Evolutionary conservation across 169 alveolate genomes (phyloP), one percentile per base, ranked within the genome.

Genomic region (Babesia gibsoni): DNA sequence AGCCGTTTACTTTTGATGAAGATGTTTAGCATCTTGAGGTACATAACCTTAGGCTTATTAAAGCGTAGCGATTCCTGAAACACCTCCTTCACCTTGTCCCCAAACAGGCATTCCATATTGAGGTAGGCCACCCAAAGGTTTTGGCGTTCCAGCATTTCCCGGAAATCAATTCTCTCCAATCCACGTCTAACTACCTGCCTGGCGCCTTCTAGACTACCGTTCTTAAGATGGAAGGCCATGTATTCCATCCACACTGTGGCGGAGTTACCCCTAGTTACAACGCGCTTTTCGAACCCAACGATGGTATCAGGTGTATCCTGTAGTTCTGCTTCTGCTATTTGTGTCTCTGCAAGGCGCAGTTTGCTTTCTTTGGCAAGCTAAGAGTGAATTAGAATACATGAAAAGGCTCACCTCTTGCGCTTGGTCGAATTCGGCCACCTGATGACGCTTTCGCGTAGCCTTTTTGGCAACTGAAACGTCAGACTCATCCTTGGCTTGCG

Each of bases 21-120:
- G 37, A 87, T 80, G 65, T 67, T 41, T 33, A 75, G 39, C 84
- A 82, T 74, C 70, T 87, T 85, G 48, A 79, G 61, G 79, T 87
- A 64, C 48, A 87, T 83, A 0, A 58, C 61, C 61, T 82, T 83
- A 57, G 83, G 85, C 81, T 87, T 59, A 75, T 83, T 82, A 64
- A 57, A 83, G n/a, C 79, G 82, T 20, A 82, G 66, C 22, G 92
- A 77, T 67, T 77, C 74, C 25, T 78, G 63, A 49, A 87, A 87
- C 25, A 87, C 73, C 43, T 83, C 88, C 81, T 70, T 61, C 41
- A 80, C 81, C 3, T 74, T 72, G 73, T 87, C 88, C 27, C 95
- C 95, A 54, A 78, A 90, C 23, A 73, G 63, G 42, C 91, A 84
- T 41, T 90, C 95, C 95, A 90, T 90, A 63, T 90, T 90, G 25